These are phyloP conservation scores for Onygena corvina DNA, from an alignment of 2,329 filamentous ascomycete genomes.

Conservation along the genomic window DNA sequence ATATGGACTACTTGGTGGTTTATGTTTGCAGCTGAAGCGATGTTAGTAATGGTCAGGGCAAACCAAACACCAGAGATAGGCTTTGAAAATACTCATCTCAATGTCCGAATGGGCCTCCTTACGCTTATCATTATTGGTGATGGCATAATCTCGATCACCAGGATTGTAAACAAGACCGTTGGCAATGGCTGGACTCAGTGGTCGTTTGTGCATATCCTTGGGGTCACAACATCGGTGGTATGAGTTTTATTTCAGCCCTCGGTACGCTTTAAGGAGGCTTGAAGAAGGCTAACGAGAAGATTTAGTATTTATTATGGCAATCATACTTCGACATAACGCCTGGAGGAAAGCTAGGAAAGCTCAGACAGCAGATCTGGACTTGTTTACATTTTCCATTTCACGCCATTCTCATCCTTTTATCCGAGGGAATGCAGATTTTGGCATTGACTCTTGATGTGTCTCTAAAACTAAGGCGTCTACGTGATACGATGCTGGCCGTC, in stretches of 20 bases:
- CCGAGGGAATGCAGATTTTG: constrained; percentile 51
- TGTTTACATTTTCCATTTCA: constrained; percentile 15
- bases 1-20: constrained; percentile 45
- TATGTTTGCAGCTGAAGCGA: constrained; percentile 42
- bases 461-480: constrained; percentile 31
- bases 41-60: constrained; percentile 43
- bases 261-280: neutral
- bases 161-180: constrained; percentile 42
- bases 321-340: constrained; percentile 48
- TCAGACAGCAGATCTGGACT: constrained; percentile 46
- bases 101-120: constrained; percentile 51
- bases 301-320: constrained; percentile 49
- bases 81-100: constrained; percentile 51
- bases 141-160: constrained; percentile 50
- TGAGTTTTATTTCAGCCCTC: constrained; percentile 11
- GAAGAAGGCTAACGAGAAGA: neutral
- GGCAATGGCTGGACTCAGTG: constrained; percentile 31
- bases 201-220: constrained; percentile 30
- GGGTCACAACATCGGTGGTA: constrained; percentile 30
- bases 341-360: constrained; percentile 38
- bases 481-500: constrained; percentile 29
- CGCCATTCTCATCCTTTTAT: constrained; percentile 46
- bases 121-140: constrained; percentile 57
- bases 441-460: constrained; percentile 36
- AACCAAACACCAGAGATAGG: constrained; percentile 45